phyloP scores from a whole-genome alignment of 305 asterid genomes.

The Plantago coronopus region DNA sequence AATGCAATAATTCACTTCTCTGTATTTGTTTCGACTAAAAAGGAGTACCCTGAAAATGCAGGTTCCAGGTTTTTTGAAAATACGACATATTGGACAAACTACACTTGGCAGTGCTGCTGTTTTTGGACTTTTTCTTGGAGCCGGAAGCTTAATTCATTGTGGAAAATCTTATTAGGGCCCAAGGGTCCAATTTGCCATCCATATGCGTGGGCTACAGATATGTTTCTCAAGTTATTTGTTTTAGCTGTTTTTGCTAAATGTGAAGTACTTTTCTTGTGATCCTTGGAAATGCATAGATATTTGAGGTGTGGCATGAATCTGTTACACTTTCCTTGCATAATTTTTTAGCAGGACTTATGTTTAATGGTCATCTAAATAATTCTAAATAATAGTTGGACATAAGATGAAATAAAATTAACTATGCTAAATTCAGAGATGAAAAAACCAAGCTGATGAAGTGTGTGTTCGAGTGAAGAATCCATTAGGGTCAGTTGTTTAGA shows the following conservation, averaged over 20 bases:
- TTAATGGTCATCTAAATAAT: too few species aligned
- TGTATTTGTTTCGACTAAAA: too few species aligned
- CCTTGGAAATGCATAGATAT: conserved; percentile 9
- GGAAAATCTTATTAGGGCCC: conserved; percentile 62
- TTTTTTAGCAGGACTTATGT: too few species aligned
- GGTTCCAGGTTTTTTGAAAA: conserved; percentile 79
- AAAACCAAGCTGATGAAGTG: too few species aligned
- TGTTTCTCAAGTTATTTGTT: not conserved
- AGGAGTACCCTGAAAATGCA: conserved; percentile 27
- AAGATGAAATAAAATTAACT: too few species aligned
- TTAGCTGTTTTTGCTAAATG: not conserved
- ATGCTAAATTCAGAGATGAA: too few species aligned
- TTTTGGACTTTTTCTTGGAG: conserved; percentile 83
- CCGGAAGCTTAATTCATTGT: conserved; percentile 89
- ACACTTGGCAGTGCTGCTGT: conserved; percentile 85
- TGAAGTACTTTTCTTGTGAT: conserved; percentile 3
- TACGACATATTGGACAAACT: conserved; percentile 78
- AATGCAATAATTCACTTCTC: too few species aligned
- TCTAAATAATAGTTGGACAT: too few species aligned
- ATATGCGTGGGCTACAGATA: conserved; percentile 10
- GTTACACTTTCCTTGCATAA: too few species aligned
- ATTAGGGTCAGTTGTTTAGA: too few species aligned
- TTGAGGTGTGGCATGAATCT: not conserved
- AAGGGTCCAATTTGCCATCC: conserved; percentile 5
- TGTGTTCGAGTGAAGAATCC: too few species aligned